phyloP scores from a whole-genome alignment of 129 eudicot genomes.

The Flaveria ramosissima region DNA sequence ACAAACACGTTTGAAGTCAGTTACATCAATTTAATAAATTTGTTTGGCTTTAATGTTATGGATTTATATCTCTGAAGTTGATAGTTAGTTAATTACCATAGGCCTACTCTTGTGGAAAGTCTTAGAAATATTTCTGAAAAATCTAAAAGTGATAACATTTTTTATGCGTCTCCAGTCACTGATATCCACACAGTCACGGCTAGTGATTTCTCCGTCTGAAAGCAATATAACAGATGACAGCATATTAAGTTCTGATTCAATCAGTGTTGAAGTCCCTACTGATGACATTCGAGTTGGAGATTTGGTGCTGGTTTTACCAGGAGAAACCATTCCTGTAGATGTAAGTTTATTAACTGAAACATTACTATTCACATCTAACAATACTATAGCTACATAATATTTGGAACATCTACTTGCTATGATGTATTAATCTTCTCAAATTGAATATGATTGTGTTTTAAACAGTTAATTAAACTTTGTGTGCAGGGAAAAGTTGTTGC shows the following conservation, averaged over 20 bases:
- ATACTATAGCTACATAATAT: background rate
- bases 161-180: conserved; percentile 67
- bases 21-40: background rate
- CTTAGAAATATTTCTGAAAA: too few species aligned
- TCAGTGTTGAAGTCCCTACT: conserved; percentile 79
- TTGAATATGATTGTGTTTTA: conserved; percentile 11
- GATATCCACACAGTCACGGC: conserved; percentile 81
- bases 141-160: background rate
- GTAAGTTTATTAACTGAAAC: conserved; percentile 54
- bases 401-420: background rate
- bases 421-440: background rate
- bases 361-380: conserved; percentile 14
- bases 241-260: conserved; percentile 70
- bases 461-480: conserved; percentile 16
- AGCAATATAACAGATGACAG: conserved; percentile 46
- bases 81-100: background rate
- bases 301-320: conserved; percentile 80
- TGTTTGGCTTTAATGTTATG: background rate
- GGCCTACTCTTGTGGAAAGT: background rate
- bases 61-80: conserved; percentile 2
- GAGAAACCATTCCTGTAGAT: conserved; percentile 95
- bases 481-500: conserved; percentile 82
- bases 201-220: conserved; percentile 77
- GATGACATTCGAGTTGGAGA: conserved; percentile 88
- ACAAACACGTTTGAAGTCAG: background rate